Base-by-base conservation (phyloP, 2,329 filamentous ascomycete species). In the Cercospora sojina region DNA sequence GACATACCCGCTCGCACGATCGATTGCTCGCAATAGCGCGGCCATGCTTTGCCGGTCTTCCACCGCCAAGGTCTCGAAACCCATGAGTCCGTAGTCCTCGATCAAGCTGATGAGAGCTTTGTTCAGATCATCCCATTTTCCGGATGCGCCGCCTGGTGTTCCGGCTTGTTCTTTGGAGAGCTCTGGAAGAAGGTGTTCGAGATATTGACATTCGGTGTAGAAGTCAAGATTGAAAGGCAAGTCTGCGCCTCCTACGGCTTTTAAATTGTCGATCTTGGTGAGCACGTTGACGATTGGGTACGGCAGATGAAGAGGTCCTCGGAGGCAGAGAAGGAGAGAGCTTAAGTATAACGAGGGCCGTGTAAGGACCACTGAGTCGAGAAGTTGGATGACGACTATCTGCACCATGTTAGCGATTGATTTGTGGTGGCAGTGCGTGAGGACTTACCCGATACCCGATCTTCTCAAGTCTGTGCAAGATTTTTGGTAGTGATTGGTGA, bases 11-110 rank as follows among this genome's bases (percentile, higher is more conserved):
- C 92, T 90, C 0, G 95, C 94, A 49, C 95, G 87, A 78, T 99
- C 95, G 75, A 99, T 93, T 0, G 94, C 90, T 55, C 91, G 88
- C 60, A 99, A 82, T 3, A 99, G 83, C 72, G 91, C 89, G 87
- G 96, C 96, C 93, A 99, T 97, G 76, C 91, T 96, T 80, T 90
- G 91, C 79, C 97, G 97, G 77, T 99, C 95, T 80, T 99, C 95
- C 1, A 99, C 93, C 0, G 95, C 93, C 31, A 99, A 82, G 0
- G 96, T 96, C 77, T 98, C 93, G 75, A 97, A 99, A 0, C 88
- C 88, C 1, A 99, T 93, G 3, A 99, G 85, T 0, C 91, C 90
- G 77, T 97, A 98, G 74, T 90, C 91, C 75, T 96, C 91, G 38
- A 99, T 91, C 56, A 99, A 83, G 43, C 91, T 88, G 18, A 94